Conservation (phyloP, 1,139 yeast species). For the Pichia sp. region DNA sequence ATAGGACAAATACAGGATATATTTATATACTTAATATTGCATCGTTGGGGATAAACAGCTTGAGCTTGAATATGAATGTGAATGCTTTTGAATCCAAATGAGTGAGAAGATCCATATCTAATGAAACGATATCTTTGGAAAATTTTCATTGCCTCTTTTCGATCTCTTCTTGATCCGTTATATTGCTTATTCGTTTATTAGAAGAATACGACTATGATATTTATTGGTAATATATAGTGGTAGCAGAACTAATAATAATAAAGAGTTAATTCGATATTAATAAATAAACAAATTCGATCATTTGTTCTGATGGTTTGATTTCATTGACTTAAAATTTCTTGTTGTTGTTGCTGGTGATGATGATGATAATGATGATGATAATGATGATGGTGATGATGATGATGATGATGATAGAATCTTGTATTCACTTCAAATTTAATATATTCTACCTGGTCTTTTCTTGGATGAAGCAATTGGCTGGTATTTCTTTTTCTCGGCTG, state of each 20-base stretch:
- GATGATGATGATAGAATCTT: neutral
- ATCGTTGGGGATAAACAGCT: neutral
- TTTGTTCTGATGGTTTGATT: neutral
- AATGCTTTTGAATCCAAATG: neutral
- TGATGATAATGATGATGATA: too few relatives aligned
- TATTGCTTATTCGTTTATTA: neutral
- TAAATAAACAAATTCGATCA: neutral
- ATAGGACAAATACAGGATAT: neutral
- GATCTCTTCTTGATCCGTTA: neutral
- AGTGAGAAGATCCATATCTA: neutral
- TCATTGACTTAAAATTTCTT: neutral
- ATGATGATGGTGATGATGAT: too few relatives aligned
- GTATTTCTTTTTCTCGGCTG: slow-evolving; percentile 89
- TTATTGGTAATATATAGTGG: neutral
- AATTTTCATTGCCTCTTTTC: neutral
- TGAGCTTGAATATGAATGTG: neutral
- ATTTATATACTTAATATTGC: neutral
- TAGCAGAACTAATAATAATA: neutral
- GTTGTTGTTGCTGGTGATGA: neutral
- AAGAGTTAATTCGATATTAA: neutral
- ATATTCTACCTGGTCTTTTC: slow-evolving; percentile 55
- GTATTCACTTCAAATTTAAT: slow-evolving; percentile 1
- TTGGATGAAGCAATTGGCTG: slow-evolving; percentile 32
- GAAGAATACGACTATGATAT: neutral
- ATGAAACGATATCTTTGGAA: neutral